These are phyloP conservation scores for Carallia pectinifolia DNA, from an alignment of 345 rosid genomes.

Conservation along the genomic window DNA sequence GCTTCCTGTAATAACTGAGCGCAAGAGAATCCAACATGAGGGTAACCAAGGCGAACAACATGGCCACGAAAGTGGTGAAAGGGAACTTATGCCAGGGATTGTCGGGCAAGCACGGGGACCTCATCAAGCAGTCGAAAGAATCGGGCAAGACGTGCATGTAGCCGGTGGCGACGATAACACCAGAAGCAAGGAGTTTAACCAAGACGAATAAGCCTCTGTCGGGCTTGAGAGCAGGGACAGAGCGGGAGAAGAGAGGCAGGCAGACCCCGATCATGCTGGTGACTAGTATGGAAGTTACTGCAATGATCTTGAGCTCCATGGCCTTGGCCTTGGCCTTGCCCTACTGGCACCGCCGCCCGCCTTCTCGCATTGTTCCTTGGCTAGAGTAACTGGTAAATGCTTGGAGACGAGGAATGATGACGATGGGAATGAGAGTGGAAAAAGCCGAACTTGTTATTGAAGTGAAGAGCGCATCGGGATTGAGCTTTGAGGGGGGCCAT, in stretches of 20 bases:
- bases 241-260: slow-evolving; percentile 52
- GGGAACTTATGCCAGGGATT: slow-evolving; percentile 87
- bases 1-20: slow-evolving; percentile 45
- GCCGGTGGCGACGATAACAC: slow-evolving; percentile 78
- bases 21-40: slow-evolving; percentile 68
- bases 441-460: too few species aligned
- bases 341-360: slow-evolving; percentile 27
- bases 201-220: slow-evolving; percentile 51
- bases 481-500: too few species aligned
- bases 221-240: slow-evolving; percentile 57
- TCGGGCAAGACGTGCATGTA: slow-evolving; percentile 89
- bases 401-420: slow-evolving; percentile 16
- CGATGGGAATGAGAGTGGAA: not conserved
- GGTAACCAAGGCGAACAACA: slow-evolving; percentile 63
- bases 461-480: too few species aligned
- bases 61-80: slow-evolving; percentile 73
- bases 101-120: slow-evolving; percentile 52
- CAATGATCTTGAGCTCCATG: slow-evolving; percentile 53
- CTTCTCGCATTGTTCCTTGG: slow-evolving; percentile 28
- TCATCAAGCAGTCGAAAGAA: slow-evolving; percentile 63
- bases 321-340: slow-evolving; percentile 44
- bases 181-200: slow-evolving; percentile 68
- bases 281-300: slow-evolving; percentile 42
- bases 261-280: slow-evolving; percentile 66
- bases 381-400: slow-evolving; percentile 17